These are phyloP conservation scores for Aechmea fasciata DNA, from an alignment of 176 grass and related monocot genomes.

Conservation along the genomic window DNA sequence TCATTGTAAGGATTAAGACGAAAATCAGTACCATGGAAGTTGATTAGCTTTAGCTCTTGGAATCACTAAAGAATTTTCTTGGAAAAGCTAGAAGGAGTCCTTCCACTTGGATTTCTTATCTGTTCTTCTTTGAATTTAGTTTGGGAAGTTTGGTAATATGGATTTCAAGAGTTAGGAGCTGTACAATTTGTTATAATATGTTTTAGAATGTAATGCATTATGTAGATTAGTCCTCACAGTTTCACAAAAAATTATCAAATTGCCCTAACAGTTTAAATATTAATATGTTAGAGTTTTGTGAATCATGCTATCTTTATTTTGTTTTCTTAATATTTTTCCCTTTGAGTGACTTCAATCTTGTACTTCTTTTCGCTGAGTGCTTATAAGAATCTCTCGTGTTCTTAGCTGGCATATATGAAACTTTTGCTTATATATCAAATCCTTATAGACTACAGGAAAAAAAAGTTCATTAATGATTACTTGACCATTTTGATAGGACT, in stretches of 20 bases:
- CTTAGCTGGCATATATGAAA: not conserved
- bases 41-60: not conserved
- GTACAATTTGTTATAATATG: not conserved
- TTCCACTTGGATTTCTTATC: not conserved
- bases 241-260: too few species aligned
- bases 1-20: not conserved
- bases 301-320: too few species aligned
- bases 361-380: not conserved
- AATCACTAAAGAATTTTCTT: not conserved
- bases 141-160: not conserved
- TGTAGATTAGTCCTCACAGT: too few species aligned
- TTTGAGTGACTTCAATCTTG: not conserved
- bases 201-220: not conserved
- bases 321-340: not conserved
- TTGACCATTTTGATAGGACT: too few species aligned
- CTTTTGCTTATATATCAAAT: too few species aligned
- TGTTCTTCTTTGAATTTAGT: not conserved
- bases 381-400: not conserved
- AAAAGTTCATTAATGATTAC: too few species aligned
- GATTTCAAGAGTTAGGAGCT: not conserved
- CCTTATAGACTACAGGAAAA: too few species aligned
- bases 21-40: not conserved
- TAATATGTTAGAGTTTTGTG: too few species aligned
- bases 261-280: too few species aligned
- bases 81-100: not conserved